phyloP scores from a whole-genome alignment of 805 yeast genomes.

The Wickerhamiella hasegawae region DNA sequence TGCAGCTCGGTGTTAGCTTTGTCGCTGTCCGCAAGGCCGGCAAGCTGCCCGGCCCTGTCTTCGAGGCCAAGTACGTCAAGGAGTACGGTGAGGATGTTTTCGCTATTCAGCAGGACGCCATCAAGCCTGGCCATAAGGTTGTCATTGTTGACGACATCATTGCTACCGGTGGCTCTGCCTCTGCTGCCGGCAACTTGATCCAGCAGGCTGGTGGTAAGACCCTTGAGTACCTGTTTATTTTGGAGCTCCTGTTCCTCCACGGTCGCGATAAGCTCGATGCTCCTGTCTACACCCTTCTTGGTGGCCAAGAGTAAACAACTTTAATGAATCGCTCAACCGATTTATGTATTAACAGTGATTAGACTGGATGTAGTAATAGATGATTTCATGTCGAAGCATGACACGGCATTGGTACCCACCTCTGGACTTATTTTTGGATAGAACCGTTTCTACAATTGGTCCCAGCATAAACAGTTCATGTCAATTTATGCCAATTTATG shows the following conservation, averaged over 20 bases:
- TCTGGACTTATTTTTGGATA: no score
- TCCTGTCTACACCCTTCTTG: constrained; percentile 77
- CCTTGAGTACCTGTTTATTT: constrained; percentile 68
- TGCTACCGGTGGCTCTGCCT: constrained; percentile 96
- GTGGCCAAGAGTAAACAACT: constrained; percentile 39
- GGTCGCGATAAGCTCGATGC: constrained; percentile 80
- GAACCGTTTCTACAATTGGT: no score
- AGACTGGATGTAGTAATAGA: no score
- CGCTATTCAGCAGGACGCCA: constrained; percentile 72
- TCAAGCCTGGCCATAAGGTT: constrained; percentile 67
- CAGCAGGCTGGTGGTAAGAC: constrained; percentile 50
- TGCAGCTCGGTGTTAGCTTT: constrained; percentile 77
- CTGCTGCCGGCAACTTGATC: constrained; percentile 81
- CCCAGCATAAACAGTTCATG: no score
- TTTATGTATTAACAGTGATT: no score
- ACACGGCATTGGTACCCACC: no score
- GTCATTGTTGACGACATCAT: constrained; percentile 88
- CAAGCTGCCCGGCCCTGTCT: constrained; percentile 78
- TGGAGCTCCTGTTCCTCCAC: constrained; percentile 89
- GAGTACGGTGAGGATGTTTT: constrained; percentile 86
- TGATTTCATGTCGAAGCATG: no score
- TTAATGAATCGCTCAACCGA: no score
- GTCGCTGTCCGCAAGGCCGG: constrained; percentile 94
- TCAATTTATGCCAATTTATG: no score
- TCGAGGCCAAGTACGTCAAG: constrained; percentile 58